Evolutionary conservation across 1,284 basidiomycete genomes (phyloP).

Genomic region (Trametes pubescens): DNA sequence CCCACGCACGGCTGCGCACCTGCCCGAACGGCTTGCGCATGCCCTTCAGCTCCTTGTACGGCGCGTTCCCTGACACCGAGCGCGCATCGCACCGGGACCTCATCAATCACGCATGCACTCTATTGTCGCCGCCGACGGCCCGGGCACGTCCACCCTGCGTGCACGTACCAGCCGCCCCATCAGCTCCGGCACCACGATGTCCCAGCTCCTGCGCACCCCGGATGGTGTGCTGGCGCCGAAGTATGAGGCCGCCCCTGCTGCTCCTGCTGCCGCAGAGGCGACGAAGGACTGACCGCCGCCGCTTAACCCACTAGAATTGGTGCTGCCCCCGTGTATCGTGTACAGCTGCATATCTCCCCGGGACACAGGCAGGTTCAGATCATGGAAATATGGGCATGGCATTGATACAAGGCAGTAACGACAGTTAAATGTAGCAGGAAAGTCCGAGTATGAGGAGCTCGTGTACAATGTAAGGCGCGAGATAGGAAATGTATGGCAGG

Average conservation of each 20-base stretch:
- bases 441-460: too few relatives aligned
- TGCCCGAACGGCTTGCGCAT: slow-evolving; percentile 36
- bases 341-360: slow-evolving; percentile 12
- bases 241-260: slow-evolving; percentile 34
- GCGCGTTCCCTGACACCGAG: slow-evolving; percentile 31
- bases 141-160: slow-evolving; percentile 35
- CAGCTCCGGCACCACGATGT: slow-evolving; percentile 72
- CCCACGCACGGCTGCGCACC: slow-evolving; percentile 57
- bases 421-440: too few relatives aligned
- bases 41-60: slow-evolving; percentile 29
- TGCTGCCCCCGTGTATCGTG: neutral
- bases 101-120: slow-evolving; percentile 60
- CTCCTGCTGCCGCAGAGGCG: slow-evolving; percentile 27
- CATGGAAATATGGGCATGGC: too few relatives aligned
- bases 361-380: too few relatives aligned
- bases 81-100: slow-evolving; percentile 26
- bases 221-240: slow-evolving; percentile 45
- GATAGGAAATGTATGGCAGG: too few relatives aligned
- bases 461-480: too few relatives aligned
- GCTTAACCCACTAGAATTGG: slow-evolving; percentile 6
- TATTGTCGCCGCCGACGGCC: slow-evolving; percentile 64
- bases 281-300: slow-evolving; percentile 32
- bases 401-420: too few relatives aligned
- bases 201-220: slow-evolving; percentile 66
- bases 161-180: slow-evolving; percentile 64